phyloP scores from a whole-genome alignment of 208 protist genomes.

The Trypanosoma grayi region DNA sequence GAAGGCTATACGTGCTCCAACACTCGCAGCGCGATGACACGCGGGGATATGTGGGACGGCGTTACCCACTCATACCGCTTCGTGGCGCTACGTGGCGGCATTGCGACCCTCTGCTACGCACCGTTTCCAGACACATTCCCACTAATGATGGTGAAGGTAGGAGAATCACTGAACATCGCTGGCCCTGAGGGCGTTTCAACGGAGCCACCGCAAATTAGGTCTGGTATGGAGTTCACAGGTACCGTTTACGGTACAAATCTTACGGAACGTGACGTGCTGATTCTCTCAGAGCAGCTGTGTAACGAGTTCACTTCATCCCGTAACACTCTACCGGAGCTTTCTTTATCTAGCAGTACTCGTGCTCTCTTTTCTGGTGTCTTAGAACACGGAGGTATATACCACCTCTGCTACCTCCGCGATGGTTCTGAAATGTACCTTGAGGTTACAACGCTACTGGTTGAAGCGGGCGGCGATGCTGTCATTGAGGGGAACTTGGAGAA shows the following conservation, averaged over 20 bases:
- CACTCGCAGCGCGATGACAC: constrained; percentile 54
- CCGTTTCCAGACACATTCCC: constrained; percentile 63
- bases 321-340: constrained; percentile 63
- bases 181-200: constrained; percentile 73
- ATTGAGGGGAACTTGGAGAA: constrained; percentile 51
- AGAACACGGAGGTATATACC: constrained; percentile 65
- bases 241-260: constrained; percentile 80
- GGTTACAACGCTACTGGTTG: constrained; percentile 66
- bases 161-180: constrained; percentile 56
- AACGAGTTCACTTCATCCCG: constrained; percentile 63
- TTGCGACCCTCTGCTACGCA: constrained; percentile 65
- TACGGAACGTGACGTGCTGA: constrained; percentile 60
- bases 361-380: constrained; percentile 66
- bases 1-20: constrained; percentile 67
- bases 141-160: constrained; percentile 55
- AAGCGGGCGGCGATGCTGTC: constrained; percentile 46
- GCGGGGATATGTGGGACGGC: constrained; percentile 57
- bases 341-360: constrained; percentile 62
- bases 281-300: constrained; percentile 72
- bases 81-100: constrained; percentile 56
- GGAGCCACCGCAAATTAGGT: constrained; percentile 65
- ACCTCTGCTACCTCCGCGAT: constrained; percentile 74
- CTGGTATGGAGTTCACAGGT: constrained; percentile 68
- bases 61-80: constrained; percentile 47
- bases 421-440: constrained; percentile 57